Percentiles rank a stretch among this genome's conserved stretches.
Conservation (phyloP, 2,329 filamentous ascomycete species). For the Penicillium nordicum region DNA sequence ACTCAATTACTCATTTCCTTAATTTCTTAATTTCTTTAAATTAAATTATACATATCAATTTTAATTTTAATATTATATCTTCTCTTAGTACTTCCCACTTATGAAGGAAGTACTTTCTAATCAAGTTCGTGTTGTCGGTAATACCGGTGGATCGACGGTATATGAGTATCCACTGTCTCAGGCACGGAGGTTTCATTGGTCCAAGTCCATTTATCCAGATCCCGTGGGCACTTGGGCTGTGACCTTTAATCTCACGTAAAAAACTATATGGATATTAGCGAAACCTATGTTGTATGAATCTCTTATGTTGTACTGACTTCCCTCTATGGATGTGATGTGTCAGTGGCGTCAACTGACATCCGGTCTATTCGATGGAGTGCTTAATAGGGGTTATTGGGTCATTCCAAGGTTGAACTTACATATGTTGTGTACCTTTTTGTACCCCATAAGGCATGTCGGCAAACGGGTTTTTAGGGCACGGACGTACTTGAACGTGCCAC, state of each 20-base stretch:
- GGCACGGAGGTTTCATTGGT: neutral
- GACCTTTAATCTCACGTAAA: slow-evolving; percentile 8
- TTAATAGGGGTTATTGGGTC: neutral
- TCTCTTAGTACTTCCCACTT: neutral
- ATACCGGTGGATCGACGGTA: slow-evolving; percentile 4
- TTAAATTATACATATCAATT: neutral
- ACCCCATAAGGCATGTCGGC: neutral
- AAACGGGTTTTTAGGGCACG: neutral
- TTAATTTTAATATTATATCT: neutral
- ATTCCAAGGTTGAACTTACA: neutral
- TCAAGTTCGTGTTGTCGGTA: neutral
- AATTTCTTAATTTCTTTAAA: neutral
- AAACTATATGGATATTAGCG: neutral
- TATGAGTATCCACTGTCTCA: neutral
- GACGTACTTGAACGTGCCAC: neutral
- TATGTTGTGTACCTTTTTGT: neutral
- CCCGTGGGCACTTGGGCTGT: neutral
- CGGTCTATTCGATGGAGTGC: neutral
- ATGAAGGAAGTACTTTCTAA: neutral
- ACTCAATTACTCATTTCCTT: neutral
- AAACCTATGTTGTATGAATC: neutral
- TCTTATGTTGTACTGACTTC: neutral
- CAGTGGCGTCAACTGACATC: neutral
- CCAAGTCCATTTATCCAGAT: neutral
- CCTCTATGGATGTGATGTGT: neutral